Percentiles rank a stretch among this genome's conserved stretches.
These are phyloP conservation scores for Penicillium janthinellum DNA, from an alignment of 2,329 filamentous ascomycete species.

Conservation along the genomic window DNA sequence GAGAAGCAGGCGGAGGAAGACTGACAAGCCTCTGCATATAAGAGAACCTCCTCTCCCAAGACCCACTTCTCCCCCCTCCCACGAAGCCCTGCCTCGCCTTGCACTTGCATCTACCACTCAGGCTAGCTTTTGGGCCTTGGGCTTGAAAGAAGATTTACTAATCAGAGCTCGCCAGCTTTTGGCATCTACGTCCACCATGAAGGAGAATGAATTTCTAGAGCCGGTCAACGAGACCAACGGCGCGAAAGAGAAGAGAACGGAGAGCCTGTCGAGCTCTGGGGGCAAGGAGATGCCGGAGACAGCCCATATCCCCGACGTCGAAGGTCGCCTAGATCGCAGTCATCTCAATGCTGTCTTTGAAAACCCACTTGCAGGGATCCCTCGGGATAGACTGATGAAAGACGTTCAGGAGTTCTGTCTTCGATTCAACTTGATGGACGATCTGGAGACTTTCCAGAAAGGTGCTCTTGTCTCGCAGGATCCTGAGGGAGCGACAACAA, in stretches of 20 bases:
- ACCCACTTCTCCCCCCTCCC: not conserved
- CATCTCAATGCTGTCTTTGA: constrained; percentile 46
- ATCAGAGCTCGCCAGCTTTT: not conserved
- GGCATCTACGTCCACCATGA: constrained; percentile 7
- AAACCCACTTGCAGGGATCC: constrained; percentile 59
- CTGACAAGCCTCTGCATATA: not conserved
- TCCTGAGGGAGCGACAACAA: constrained; percentile 51
- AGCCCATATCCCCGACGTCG: constrained; percentile 26
- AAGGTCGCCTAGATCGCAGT: constrained; percentile 20
- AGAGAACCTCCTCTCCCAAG: not conserved
- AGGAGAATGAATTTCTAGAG: constrained; percentile 5
- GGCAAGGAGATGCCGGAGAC: constrained; percentile 15
- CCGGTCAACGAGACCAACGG: not conserved
- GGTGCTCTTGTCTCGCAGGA: constrained; percentile 56
- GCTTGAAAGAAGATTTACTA: not conserved
- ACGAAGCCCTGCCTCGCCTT: not conserved
- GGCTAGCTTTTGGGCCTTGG: not conserved
- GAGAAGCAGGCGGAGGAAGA: not conserved
- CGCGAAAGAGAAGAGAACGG: constrained; percentile 2
- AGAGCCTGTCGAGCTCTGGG: constrained; percentile 6
- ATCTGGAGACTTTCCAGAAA: constrained; percentile 54
- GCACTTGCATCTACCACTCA: not conserved
- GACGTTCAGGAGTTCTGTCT: constrained; percentile 59
- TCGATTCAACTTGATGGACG: constrained; percentile 51
- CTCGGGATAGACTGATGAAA: constrained; percentile 54